A percentile compares a stretch with the other conserved stretches of the same genome.
Conservation (phyloP, 1,284 basidiomycete genomes). For the Cystobasidium pallidum region DNA sequence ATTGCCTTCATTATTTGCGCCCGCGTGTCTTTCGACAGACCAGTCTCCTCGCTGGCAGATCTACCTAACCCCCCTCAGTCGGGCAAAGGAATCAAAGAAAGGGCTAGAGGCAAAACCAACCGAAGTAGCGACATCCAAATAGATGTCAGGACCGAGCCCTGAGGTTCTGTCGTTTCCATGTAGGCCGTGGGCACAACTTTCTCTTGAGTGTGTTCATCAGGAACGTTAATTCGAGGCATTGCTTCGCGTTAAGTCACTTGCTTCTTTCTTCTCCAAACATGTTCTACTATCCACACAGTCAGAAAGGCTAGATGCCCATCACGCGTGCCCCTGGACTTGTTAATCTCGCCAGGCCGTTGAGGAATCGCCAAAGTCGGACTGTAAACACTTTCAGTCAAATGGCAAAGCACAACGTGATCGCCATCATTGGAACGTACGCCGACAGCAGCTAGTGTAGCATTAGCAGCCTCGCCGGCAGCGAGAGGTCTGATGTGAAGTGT, state of each 20-base stretch:
- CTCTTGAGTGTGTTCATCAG: neutral
- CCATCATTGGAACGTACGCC: slow-evolving; percentile 44
- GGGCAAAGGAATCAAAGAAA: neutral
- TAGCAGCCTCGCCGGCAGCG: no score
- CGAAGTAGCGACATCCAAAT: slow-evolving; percentile 6
- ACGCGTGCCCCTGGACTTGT: neutral
- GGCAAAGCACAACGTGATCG: slow-evolving; percentile 33
- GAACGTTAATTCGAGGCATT: neutral
- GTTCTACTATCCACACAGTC: neutral
- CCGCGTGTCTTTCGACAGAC: neutral
- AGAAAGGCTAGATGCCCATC: slow-evolving; percentile 4
- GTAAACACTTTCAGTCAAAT: slow-evolving; percentile 22
- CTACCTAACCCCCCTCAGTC: neutral
- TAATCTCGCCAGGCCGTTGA: neutral
- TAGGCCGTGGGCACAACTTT: neutral
- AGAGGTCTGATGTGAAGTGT: no score
- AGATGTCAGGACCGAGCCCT: neutral
- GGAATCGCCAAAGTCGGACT: neutral
- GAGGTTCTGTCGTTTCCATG: neutral
- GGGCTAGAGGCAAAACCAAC: neutral
- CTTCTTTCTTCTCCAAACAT: slow-evolving; percentile 8
- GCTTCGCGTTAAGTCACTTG: neutral
- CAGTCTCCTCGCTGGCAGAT: slow-evolving; percentile 6
- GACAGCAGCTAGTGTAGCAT: neutral
- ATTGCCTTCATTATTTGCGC: neutral